phyloP scores from a whole-genome alignment of 495 filamentous ascomycete species.

The Paragyromitra xinjiangensis region DNA sequence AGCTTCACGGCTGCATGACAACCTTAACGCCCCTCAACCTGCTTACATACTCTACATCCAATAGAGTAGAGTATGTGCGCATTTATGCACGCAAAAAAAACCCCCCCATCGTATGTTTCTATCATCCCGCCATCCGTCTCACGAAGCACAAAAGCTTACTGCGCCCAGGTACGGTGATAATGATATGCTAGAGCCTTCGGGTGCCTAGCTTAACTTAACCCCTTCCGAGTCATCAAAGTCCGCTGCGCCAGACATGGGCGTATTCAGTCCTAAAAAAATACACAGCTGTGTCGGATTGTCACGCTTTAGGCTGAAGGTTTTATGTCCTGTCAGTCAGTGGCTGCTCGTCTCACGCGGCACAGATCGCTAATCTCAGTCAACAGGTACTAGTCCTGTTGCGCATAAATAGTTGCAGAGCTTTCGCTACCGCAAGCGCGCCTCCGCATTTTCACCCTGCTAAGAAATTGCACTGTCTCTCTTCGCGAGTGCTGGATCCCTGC shows the following conservation, averaged over 20 bases:
- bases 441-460: not conserved
- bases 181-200: not conserved
- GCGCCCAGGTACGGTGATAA: not conserved
- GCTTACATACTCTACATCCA: not conserved
- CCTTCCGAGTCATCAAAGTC: not conserved
- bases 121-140: not conserved
- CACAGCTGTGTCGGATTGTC: not conserved
- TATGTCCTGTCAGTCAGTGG: not conserved
- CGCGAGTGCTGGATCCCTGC: not conserved
- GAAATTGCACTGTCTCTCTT: not conserved
- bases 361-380: not conserved
- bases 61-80: not conserved
- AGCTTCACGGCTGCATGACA: conserved; percentile 25
- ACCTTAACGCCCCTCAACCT: conserved; percentile 6
- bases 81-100: not conserved
- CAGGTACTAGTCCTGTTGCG: not conserved
- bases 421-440: not conserved
- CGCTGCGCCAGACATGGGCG: not conserved
- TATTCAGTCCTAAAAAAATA: not conserved
- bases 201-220: not conserved
- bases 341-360: not conserved
- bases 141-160: not conserved
- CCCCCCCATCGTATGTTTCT: not conserved
- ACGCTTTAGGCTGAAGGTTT: not conserved
- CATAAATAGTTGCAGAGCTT: not conserved